Percentiles rank a stretch among this genome's conserved stretches.
phyloP scores from a whole-genome alignment of 805 yeast species.

The Cyberlindnera misumaiensis region DNA sequence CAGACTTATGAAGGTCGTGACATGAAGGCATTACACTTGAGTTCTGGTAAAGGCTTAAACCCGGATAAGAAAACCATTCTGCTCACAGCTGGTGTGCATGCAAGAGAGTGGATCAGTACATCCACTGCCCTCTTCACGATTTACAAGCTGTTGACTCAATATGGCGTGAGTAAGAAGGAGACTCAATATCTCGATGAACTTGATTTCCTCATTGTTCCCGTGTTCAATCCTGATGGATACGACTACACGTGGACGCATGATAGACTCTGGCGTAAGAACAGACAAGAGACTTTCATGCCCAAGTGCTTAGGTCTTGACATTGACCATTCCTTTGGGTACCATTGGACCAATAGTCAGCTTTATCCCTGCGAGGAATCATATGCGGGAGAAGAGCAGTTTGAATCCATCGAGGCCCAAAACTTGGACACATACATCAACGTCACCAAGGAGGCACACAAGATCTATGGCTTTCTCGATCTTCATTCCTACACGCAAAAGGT shows the following conservation, averaged over 20 bases:
- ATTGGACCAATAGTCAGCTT: slow-evolving; percentile 57
- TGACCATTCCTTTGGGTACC: slow-evolving; percentile 75
- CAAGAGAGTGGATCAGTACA: slow-evolving; percentile 84
- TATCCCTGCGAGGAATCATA: slow-evolving; percentile 81
- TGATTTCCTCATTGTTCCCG: slow-evolving; percentile 75
- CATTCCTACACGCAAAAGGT: slow-evolving; percentile 85
- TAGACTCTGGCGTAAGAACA: slow-evolving; percentile 82
- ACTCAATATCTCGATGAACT: slow-evolving; percentile 45
- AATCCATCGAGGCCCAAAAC: slow-evolving; percentile 49
- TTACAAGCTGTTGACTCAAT: slow-evolving; percentile 39
- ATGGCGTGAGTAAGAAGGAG: slow-evolving; percentile 36
- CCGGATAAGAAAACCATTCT: slow-evolving; percentile 58
- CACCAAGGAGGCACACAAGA: slow-evolving; percentile 41
- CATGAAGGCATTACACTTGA: slow-evolving; percentile 58
- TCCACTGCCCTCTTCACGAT: slow-evolving; percentile 58
- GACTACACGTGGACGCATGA: slow-evolving; percentile 74
- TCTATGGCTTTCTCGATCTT: slow-evolving; percentile 73
- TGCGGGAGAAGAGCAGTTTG: slow-evolving; percentile 69
- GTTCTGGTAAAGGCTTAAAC: slow-evolving; percentile 37
- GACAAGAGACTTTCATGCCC: slow-evolving; percentile 65
- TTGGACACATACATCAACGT: slow-evolving; percentile 41
- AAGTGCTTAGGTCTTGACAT: slow-evolving; percentile 79
- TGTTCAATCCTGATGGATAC: slow-evolving; percentile 88
- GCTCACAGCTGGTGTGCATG: slow-evolving; percentile 80
- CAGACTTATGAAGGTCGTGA: slow-evolving; percentile 69